Conservation (phyloP, 73 alveolate species). For the Paramecium bursaria region DNA sequence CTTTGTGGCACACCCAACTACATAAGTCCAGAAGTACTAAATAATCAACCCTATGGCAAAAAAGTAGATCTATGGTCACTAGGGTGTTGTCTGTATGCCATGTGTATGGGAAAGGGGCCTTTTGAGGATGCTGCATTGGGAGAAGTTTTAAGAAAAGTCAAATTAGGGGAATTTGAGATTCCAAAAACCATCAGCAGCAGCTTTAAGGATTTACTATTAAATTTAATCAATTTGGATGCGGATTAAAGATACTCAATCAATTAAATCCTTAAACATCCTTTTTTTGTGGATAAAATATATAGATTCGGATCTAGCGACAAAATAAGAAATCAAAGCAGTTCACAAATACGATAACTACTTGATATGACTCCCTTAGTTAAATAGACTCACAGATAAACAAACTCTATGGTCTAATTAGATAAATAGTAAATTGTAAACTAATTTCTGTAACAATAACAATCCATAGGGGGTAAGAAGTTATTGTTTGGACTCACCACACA, state of each 20-base stretch:
- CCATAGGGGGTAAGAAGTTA: slow-evolving; percentile 18
- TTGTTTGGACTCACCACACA: slow-evolving; percentile 15
- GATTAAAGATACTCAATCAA: slow-evolving; percentile 52
- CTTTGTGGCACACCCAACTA: slow-evolving; percentile 98
- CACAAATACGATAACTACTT: slow-evolving; percentile 16
- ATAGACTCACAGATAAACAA: slow-evolving; percentile 12
- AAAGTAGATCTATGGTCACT: slow-evolving; percentile 87
- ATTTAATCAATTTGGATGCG: slow-evolving; percentile 29
- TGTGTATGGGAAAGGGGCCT: slow-evolving; percentile 80
- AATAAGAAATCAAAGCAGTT: slow-evolving; percentile 15
- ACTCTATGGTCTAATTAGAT: slow-evolving; percentile 17
- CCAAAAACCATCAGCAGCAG: not conserved
- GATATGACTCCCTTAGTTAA: slow-evolving; percentile 50
- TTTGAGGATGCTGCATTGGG: slow-evolving; percentile 78
- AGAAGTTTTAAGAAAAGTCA: slow-evolving; percentile 39
- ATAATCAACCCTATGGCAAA: slow-evolving; percentile 59
- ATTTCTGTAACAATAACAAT: slow-evolving; percentile 19
- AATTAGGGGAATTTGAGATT: slow-evolving; percentile 12
- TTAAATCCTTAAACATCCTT: slow-evolving; percentile 23
- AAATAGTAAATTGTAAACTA: slow-evolving; percentile 2
- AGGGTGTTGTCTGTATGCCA: slow-evolving; percentile 82
- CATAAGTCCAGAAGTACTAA: slow-evolving; percentile 81
- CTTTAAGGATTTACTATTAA: slow-evolving; percentile 32
- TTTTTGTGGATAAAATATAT: not conserved
- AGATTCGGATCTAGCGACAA: not conserved